phyloP scores from a whole-genome alignment of 2,329 filamentous ascomycete genomes.

The Neurospora sp. region DNA sequence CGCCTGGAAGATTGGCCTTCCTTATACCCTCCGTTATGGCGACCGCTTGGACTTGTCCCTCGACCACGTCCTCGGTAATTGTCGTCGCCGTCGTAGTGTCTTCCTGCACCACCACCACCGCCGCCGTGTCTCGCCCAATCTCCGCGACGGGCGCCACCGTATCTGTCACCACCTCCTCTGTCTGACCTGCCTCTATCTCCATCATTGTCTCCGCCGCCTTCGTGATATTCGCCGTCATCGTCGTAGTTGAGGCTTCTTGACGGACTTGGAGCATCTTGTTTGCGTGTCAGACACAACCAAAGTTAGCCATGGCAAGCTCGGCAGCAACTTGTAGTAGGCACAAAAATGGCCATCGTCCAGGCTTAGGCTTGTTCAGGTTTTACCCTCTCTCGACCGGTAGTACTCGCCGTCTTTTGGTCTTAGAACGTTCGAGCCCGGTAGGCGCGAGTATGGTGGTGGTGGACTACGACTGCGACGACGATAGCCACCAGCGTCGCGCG shows the following conservation, averaged over 20 bases:
- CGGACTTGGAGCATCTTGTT: slow-evolving; percentile 13
- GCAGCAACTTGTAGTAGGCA: slow-evolving; percentile 1
- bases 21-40: not conserved
- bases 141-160: not conserved
- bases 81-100: not conserved
- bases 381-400: slow-evolving; percentile 39
- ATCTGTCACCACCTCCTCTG: not conserved
- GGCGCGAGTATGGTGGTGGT: slow-evolving; percentile 7
- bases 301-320: slow-evolving; percentile 17
- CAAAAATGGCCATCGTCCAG: slow-evolving; percentile 8
- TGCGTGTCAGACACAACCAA: slow-evolving; percentile 6
- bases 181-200: not conserved
- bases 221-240: slow-evolving; percentile 8
- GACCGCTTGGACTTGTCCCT: not conserved
- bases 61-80: not conserved
- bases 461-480: slow-evolving; percentile 9
- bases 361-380: slow-evolving; percentile 10
- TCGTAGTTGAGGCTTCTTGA: slow-evolving; percentile 18
- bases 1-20: not conserved
- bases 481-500: slow-evolving; percentile 15
- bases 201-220: slow-evolving; percentile 1
- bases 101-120: not conserved
- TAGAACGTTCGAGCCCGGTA: slow-evolving; percentile 11
- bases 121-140: not conserved
- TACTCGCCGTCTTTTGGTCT: slow-evolving; percentile 25